Conservation (phyloP, 1,284 basidiomycete genomes). For the Cerrena zonata region DNA sequence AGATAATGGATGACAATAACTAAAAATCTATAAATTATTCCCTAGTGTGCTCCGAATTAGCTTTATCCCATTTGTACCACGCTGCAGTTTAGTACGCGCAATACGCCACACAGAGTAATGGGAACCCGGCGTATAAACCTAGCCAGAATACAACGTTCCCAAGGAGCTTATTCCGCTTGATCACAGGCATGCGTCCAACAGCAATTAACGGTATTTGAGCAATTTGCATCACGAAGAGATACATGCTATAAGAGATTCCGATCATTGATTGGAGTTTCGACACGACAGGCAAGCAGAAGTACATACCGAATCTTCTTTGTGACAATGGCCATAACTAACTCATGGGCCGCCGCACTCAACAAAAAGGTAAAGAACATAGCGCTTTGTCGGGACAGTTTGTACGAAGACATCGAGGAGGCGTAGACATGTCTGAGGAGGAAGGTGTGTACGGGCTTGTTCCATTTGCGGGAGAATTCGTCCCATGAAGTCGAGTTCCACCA, state of each 20-base stretch:
- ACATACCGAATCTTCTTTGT: conserved; percentile 86
- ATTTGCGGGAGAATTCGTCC: conserved; percentile 95
- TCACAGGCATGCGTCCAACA: conserved; percentile 67
- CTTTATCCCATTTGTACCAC: too few species aligned
- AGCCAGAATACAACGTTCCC: conserved; percentile 90
- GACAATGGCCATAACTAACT: conserved; percentile 95
- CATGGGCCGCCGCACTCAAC: conserved; percentile 82
- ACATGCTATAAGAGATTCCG: conserved; percentile 16
- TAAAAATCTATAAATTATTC: too few species aligned
- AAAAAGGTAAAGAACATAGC: conserved; percentile 93
- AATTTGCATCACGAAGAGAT: conserved; percentile 46
- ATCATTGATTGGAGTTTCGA: not conserved
- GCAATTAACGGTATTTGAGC: conserved; percentile 89
- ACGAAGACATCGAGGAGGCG: conserved; percentile 76
- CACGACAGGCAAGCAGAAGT: conserved; percentile 35
- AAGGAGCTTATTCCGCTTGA: conserved; percentile 75
- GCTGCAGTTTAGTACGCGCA: conserved; percentile 52
- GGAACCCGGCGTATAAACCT: conserved; percentile 86
- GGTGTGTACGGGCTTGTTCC: conserved; percentile 89
- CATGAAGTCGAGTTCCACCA: conserved; percentile 98
- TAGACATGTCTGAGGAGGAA: conserved; percentile 95
- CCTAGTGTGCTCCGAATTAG: too few species aligned
- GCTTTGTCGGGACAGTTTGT: conserved; percentile 65
- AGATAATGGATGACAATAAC: too few species aligned
- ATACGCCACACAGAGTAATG: conserved; percentile 84